Evolutionary conservation across 2,329 filamentous ascomycete genomes (phyloP), one percentile per base, ranked within the genome.

Genomic region (Verticillium dahliae): DNA sequence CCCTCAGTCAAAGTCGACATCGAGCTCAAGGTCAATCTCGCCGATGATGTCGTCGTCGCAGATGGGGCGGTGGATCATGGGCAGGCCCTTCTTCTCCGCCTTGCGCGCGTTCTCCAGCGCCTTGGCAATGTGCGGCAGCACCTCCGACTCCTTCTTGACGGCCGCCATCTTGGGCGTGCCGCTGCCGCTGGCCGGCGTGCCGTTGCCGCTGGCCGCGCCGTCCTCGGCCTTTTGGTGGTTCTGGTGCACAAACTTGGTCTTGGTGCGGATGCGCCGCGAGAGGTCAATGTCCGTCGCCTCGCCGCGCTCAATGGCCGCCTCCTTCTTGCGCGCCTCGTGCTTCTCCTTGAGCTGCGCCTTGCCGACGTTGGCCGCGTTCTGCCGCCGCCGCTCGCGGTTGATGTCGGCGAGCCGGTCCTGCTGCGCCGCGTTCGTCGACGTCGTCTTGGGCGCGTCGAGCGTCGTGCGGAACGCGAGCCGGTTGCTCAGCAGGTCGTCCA

Each of bases 31-130:
- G 73, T 98, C 95, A 79, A 98, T 80, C 33, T 87, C 84, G 1
- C 90, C 92, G 74, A 98, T 94, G 61, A 97, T 90, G 71, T 98
- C 95, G 71, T 98, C 95, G 65, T 97, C 93, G 80, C 90, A 89
- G 62, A 92, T 84, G 35, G 89, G 88, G 76, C 90, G 88, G 70
- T 94, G 90, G 57, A 92, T 90, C 13, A 87, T 87, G 3, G 85
- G 82, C 63, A 88, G 75, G 13, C 83, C 83, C 69, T 84, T 86
- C 75, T 84, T 85, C 67, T 86, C 81, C 62, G 75, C 75, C 64
- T 78, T 78, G 68, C 79, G 79, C 74, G 81, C 80, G 65, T 80
- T 76, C 70, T 80, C 81, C 66, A 82, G 74, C 3, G 58, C 58
- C 75, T 80, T 86, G 60, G 78, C 79, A 59, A 85, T 71, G 63